Percentiles rank a stretch among this genome's conserved stretches.
phyloP scores from a whole-genome alignment of 768 basidiomycete genomes.

The Phaffia tasmanica region DNA sequence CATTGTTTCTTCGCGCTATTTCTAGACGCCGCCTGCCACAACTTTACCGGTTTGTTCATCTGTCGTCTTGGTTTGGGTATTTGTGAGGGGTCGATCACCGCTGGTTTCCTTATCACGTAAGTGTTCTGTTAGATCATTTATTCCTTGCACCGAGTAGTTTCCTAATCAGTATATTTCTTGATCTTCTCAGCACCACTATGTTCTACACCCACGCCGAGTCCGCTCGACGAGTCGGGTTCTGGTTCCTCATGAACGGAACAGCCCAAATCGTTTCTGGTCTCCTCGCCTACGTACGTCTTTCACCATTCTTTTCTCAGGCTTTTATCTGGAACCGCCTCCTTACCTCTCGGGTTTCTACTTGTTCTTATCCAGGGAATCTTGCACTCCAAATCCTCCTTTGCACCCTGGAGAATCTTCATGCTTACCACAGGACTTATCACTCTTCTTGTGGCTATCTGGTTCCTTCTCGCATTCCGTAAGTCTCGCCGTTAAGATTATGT shows the following conservation, averaged over 20 bases:
- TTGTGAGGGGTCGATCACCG: slow-evolving; percentile 31
- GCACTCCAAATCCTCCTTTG: slow-evolving; percentile 27
- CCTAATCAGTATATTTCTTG: background rate
- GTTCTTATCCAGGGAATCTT: slow-evolving; percentile 30
- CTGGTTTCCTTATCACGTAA: slow-evolving; percentile 29
- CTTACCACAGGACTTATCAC: slow-evolving; percentile 29
- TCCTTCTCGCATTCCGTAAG: slow-evolving; percentile 28
- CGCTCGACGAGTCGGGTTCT: slow-evolving; percentile 30
- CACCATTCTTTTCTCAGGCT: background rate
- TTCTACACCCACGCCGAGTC: slow-evolving; percentile 31
- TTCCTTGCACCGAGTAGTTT: background rate
- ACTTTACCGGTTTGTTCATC: slow-evolving; percentile 30
- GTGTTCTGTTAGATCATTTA: background rate
- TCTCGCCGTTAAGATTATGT: no score
- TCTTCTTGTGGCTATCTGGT: slow-evolving; percentile 29
- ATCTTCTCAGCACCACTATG: slow-evolving; percentile 15
- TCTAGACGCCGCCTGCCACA: slow-evolving; percentile 29
- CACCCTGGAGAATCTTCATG: slow-evolving; percentile 32
- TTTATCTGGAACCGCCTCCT: background rate
- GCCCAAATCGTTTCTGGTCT: slow-evolving; percentile 32
- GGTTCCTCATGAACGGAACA: slow-evolving; percentile 30
- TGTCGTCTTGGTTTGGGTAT: slow-evolving; percentile 26
- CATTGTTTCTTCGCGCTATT: no score
- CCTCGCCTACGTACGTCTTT: background rate
- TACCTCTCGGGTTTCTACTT: slow-evolving; percentile 28